Percentiles rank a stretch among this genome's conserved stretches.
Conservation (phyloP, 805 yeast genomes). For the Naumovozyma dairenensis region DNA sequence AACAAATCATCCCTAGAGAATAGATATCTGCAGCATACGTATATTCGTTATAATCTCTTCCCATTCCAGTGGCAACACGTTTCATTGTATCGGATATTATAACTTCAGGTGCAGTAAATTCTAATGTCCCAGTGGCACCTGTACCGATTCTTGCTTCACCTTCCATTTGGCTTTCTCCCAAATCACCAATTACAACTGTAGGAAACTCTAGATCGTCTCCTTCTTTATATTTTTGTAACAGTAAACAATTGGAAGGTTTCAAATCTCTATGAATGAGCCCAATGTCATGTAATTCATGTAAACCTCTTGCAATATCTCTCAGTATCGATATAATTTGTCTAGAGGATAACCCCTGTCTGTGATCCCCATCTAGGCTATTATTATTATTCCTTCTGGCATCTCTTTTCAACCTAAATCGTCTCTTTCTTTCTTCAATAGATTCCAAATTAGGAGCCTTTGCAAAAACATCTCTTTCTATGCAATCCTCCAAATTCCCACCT, state of each 20-base stretch:
- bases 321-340: slow-evolving; percentile 61
- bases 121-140: slow-evolving; percentile 83
- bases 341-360: slow-evolving; percentile 35
- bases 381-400: slow-evolving; percentile 2
- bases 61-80: slow-evolving; percentile 6
- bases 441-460: slow-evolving; percentile 29
- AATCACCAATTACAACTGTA: slow-evolving; percentile 71
- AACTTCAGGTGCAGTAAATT: slow-evolving; percentile 80
- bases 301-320: slow-evolving; percentile 59
- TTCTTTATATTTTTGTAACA: slow-evolving; percentile 28
- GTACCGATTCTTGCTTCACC: slow-evolving; percentile 57
- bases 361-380: no score
- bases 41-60: slow-evolving; percentile 43
- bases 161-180: slow-evolving; percentile 78
- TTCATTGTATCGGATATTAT: slow-evolving; percentile 26
- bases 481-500: slow-evolving; percentile 78
- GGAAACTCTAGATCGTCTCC: slow-evolving; percentile 36
- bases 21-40: slow-evolving; percentile 69
- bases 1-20: slow-evolving; percentile 75
- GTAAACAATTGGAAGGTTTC: slow-evolving; percentile 79
- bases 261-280: slow-evolving; percentile 82
- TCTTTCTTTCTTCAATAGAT: slow-evolving; percentile 32
- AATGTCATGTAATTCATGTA: slow-evolving; percentile 57
- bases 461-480: slow-evolving; percentile 33
- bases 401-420: slow-evolving; percentile 21